These are phyloP conservation scores for Stagonosporopsis cucurbitacearum DNA, from an alignment of 2,329 filamentous ascomycete genomes.

Conservation along the genomic window DNA sequence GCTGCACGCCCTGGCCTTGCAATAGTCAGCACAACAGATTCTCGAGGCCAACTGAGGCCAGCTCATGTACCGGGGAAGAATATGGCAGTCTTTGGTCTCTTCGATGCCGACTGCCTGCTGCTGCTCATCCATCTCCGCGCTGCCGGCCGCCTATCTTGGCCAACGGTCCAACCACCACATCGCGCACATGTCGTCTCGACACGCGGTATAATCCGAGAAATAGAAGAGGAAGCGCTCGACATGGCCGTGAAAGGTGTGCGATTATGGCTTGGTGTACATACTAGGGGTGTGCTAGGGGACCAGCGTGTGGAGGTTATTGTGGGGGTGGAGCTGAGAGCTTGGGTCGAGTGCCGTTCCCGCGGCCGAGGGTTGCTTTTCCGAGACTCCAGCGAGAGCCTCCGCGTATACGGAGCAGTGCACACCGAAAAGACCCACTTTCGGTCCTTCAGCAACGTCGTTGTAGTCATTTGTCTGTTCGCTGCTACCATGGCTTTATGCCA, in stretches of 20 bases:
- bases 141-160: neutral
- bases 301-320: conserved; percentile 17
- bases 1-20: conserved; percentile 84
- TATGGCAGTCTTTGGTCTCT: conserved; percentile 47
- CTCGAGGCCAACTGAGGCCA: neutral
- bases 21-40: conserved; percentile 24
- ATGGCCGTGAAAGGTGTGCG: conserved; percentile 3
- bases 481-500: neutral
- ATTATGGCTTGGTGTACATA: conserved; percentile 12
- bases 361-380: conserved; percentile 14
- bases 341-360: conserved; percentile 13
- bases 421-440: conserved; percentile 11
- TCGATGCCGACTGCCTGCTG: conserved; percentile 21
- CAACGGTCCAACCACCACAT: neutral
- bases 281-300: conserved; percentile 2
- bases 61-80: conserved; percentile 47
- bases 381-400: neutral
- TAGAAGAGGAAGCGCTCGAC: conserved; percentile 1
- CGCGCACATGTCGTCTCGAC: conserved; percentile 4
- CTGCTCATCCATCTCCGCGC: conserved; percentile 41
- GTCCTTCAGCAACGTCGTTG: neutral
- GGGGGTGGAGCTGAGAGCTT: conserved; percentile 16
- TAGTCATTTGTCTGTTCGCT: neutral
- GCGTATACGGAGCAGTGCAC: conserved; percentile 6
- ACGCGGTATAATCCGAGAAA: conserved; percentile 13